Evolutionary conservation across 2,329 filamentous ascomycete species (phyloP).

Genomic region (Stachybotrys chlorohalonatus): DNA sequence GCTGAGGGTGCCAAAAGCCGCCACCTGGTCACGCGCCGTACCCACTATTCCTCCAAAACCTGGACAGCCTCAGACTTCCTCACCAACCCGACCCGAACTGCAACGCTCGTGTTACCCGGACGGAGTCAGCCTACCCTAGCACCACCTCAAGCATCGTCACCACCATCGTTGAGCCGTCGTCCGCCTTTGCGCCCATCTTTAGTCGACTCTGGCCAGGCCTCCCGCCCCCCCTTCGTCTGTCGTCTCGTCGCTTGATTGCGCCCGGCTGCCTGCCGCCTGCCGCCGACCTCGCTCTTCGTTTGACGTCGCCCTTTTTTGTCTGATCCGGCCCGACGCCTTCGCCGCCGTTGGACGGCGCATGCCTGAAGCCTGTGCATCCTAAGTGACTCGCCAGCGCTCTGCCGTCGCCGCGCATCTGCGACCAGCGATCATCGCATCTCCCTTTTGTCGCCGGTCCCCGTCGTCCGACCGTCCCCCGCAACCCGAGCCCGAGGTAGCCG

Average conservation of each 20-base stretch:
- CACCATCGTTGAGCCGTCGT: background rate
- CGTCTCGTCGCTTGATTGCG: background rate
- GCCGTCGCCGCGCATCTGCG: background rate
- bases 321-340: background rate
- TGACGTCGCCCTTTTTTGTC: background rate
- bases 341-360: background rate
- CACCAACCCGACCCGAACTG: constrained; percentile 1
- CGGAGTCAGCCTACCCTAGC: background rate
- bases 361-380: background rate
- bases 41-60: background rate
- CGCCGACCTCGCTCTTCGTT: background rate
- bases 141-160: background rate
- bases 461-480: background rate
- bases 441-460: background rate
- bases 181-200: background rate
- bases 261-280: background rate
- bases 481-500: background rate
- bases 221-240: background rate
- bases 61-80: background rate
- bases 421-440: background rate
- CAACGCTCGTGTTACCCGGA: background rate
- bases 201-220: too few relatives aligned
- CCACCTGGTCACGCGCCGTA: background rate
- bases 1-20: background rate
- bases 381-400: background rate